These are phyloP conservation scores for Ceratocystis colombiana DNA, from an alignment of 2,329 filamentous ascomycete genomes.

Conservation along the genomic window DNA sequence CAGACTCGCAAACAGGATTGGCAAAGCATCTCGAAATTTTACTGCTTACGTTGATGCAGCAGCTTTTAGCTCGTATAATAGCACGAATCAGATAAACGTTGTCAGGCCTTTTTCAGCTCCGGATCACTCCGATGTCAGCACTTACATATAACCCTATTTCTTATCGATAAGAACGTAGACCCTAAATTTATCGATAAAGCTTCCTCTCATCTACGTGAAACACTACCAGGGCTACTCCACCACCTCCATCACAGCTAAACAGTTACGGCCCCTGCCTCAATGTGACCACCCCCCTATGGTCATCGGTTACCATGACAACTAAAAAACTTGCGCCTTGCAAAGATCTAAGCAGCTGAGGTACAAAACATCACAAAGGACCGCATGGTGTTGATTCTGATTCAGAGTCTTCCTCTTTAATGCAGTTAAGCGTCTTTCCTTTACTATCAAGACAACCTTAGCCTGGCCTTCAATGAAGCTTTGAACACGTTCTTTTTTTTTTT, in stretches of 20 bases:
- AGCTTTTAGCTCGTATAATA: no score
- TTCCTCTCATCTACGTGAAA: neutral
- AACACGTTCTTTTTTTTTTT: neutral
- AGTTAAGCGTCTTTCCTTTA: neutral
- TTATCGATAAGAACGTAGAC: neutral
- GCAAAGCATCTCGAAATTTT: neutral
- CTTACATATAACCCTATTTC: neutral
- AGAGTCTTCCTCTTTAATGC: neutral
- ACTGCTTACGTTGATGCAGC: no score
- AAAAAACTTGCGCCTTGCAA: neutral
- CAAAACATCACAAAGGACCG: neutral
- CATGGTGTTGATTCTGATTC: neutral
- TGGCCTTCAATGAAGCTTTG: constrained; percentile 9
- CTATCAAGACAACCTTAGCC: neutral
- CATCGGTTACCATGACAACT: constrained; percentile 4
- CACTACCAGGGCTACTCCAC: neutral
- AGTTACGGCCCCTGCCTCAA: neutral
- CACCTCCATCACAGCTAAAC: neutral
- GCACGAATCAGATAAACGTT: no score
- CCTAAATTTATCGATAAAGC: neutral
- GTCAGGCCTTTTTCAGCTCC: no score
- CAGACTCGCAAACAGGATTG: neutral
- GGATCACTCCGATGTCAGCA: neutral
- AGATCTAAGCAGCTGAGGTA: neutral
- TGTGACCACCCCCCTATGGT: neutral